phyloP scores from a whole-genome alignment of 768 basidiomycete species.

The Boletus bicolor region DNA sequence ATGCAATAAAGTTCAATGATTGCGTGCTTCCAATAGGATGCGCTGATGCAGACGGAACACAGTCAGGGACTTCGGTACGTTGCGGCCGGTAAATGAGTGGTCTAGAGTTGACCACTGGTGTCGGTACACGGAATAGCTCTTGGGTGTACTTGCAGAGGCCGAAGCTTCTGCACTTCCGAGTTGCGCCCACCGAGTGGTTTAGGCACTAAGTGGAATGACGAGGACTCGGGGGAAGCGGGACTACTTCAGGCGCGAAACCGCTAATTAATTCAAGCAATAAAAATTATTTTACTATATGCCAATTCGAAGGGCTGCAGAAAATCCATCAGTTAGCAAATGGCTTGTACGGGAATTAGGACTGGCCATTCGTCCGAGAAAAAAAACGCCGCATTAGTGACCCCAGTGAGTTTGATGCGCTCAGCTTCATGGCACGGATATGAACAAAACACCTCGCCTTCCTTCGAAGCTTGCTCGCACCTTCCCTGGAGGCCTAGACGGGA shows the following conservation, averaged over 20 bases:
- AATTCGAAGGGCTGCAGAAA: slow-evolving; percentile 5
- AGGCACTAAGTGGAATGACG: not conserved
- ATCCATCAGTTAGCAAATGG: slow-evolving; percentile 1
- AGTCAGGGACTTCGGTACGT: not conserved
- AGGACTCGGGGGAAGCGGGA: slow-evolving; percentile 1
- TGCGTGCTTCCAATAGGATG: slow-evolving; percentile 8
- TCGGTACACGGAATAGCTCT: not conserved
- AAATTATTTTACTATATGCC: slow-evolving; percentile 7
- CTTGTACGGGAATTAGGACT: slow-evolving; percentile 22
- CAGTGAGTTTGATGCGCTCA: slow-evolving; percentile 16
- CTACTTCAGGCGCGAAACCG: slow-evolving; percentile 7
- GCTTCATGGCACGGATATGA: slow-evolving; percentile 27
- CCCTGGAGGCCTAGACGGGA: slow-evolving; percentile 6
- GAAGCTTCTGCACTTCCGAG: slow-evolving; percentile 3
- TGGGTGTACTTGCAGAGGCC: not conserved
- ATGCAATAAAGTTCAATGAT: slow-evolving; percentile 15
- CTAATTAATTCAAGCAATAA: slow-evolving; percentile 11
- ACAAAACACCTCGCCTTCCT: slow-evolving; percentile 6
- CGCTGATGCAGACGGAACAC: slow-evolving; percentile 4
- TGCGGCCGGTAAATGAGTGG: not conserved
- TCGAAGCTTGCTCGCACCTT: slow-evolving; percentile 1
- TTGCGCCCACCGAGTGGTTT: not conserved
- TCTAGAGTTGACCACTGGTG: not conserved
- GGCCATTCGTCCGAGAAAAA: slow-evolving; percentile 2
- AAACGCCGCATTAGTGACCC: slow-evolving; percentile 5